Conservation (phyloP, 192 early-diverging fungal species). For the Endogone sp. region DNA sequence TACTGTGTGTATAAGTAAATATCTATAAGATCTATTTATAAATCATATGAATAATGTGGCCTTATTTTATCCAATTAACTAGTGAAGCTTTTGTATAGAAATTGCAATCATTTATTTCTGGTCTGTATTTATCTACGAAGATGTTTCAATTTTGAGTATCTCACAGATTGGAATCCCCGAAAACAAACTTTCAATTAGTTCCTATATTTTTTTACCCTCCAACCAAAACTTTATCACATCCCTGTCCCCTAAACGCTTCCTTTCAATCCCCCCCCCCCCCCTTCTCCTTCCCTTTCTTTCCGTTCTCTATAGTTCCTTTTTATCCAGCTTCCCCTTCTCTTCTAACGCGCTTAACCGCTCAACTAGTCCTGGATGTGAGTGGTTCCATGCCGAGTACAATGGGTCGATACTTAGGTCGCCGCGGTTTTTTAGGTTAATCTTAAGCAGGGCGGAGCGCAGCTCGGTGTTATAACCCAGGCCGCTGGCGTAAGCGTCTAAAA, state of each 20-base stretch:
- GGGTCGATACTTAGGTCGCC: constrained; percentile 82
- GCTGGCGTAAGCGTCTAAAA: constrained; percentile 82
- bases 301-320: not conserved
- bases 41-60: too few relatives aligned
- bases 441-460: constrained; percentile 77
- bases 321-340: constrained; percentile 2
- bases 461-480: constrained; percentile 73
- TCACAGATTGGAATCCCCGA: too few relatives aligned
- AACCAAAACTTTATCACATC: too few relatives aligned
- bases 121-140: too few relatives aligned
- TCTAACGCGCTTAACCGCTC: constrained; percentile 74
- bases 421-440: constrained; percentile 88
- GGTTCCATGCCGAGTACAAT: constrained; percentile 87
- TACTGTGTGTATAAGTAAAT: too few relatives aligned
- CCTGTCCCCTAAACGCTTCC: not conserved
- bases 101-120: too few relatives aligned
- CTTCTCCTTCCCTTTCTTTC: not conserved
- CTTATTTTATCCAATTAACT: too few relatives aligned
- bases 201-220: too few relatives aligned
- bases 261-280: not conserved
- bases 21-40: too few relatives aligned
- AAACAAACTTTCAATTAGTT: too few relatives aligned
- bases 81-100: too few relatives aligned
- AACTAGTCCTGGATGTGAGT: constrained; percentile 87
- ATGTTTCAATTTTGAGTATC: too few relatives aligned